Evolutionary conservation across 768 basidiomycete species (phyloP), one percentile per base, ranked within the genome.

Genomic region (Boletus vermiculosoides): DNA sequence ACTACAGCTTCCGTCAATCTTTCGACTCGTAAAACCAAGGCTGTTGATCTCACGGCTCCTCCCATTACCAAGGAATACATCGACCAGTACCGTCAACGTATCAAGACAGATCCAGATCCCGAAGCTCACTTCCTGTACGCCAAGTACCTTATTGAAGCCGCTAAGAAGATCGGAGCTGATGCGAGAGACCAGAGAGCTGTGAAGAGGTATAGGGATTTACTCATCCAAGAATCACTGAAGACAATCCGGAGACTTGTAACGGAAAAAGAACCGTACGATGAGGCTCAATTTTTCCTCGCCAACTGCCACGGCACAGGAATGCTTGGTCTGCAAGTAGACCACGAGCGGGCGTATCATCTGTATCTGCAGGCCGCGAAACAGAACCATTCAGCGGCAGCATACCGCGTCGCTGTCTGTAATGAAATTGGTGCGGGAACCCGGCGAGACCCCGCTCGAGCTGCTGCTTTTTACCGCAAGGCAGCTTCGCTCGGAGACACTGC

Each of bases 131-230:
- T 98, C 72, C 78, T 89, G 25, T 99, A 97, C 69, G 92, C 95
- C n/a, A 98, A 96, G 75, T 99, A 98, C 71, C 86, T 99, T 57
- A 94, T 99, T 70, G 97, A 98, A 66, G 97, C 97, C 31, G 97
- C 97, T 15, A 94, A 92, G 76, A 88, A 94, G 72, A 87, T 98
- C 60, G 85, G 92, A 18, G 75, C 80, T 11, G 79, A 83, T 30
- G 82, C 85, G 8, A 86, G 81, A 62, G 90, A 94, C 62, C 87
- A 90, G 68, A 87, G 92, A 28, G 80, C 86, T 18, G 92, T 92
- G 4, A 87, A 92, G 71, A 95, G 91, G 72, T 98, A 95, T 70
- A 85, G 91, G 53, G 96, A 98, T 69, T 67, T 85, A 18, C 83
- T 99, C 39, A 81, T 99, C 49, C 80, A 79, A 51, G 97, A 99